Base-by-base conservation (phyloP, 441 rosid genomes). In the Brassica hybrid region DNA sequence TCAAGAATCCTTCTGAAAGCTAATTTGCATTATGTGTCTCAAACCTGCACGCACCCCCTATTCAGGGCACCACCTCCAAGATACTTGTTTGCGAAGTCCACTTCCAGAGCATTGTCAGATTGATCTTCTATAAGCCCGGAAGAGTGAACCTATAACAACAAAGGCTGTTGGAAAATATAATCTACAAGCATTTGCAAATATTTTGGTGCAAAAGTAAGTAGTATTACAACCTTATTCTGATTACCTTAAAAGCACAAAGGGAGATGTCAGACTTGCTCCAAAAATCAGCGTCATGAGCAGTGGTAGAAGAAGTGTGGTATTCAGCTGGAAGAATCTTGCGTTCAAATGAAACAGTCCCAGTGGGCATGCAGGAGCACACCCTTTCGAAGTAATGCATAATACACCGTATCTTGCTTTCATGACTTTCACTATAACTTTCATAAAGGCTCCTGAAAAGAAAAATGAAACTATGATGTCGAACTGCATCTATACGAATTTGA, bases 11-110 rank as follows among this genome's bases (percentile, higher is more conserved):
- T 74, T 72, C 63, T 72, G 36, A 38, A 48, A 72, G 60, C 70
- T 50, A 66, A 52, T 50, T 17, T 57, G 69, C 19, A 41, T 67
- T 7, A 61, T 70, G 69, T 4, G 48, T 52, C 52, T 43, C 76
- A 79, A 74, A 94, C 98, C 97, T 92, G 99, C 65, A 92, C 91
- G 73, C 99, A 96, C 64, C 99, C 99, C 80, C 90, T 84, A 56
- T 52, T 66, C 73, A 96, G 92, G 75, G 97, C 89, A 81, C 98
- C 97, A 38, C 99, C 99, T 65, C 99, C 97, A 56, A 96, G 84
- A 82, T 88, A 92, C 83, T 83, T 85, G 82, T 94, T 92, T 52
- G 99, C 96, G 78, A 96, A 96, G 89, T 96, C 99, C 79, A 92
- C 97, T 84, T 87, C 93, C 64, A 94, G 86, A 65, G 92, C 89